Evolutionary conservation across 208 protist genomes (phyloP).

Genomic region (Trichomonas vaginalis): DNA sequence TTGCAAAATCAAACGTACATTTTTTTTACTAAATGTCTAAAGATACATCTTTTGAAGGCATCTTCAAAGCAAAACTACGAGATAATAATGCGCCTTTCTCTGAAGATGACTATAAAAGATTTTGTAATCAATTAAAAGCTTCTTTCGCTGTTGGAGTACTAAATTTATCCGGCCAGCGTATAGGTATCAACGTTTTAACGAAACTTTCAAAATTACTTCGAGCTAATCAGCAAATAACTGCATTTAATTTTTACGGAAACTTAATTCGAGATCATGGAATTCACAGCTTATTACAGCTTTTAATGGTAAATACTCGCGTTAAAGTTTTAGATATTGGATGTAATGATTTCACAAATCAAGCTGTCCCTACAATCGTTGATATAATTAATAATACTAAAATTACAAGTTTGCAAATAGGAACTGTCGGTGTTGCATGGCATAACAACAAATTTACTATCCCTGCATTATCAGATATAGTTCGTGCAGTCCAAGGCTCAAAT

Average conservation of each 20-base stretch:
- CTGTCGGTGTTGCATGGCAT: not conserved
- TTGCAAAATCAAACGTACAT: no score
- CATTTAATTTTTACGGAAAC: conserved; percentile 1
- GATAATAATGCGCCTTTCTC: not conserved
- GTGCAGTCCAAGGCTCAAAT: not conserved
- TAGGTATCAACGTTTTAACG: not conserved
- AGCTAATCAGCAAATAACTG: not conserved
- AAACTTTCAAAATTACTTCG: not conserved
- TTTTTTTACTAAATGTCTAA: not conserved
- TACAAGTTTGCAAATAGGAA: not conserved
- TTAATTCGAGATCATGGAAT: conserved; percentile 15
- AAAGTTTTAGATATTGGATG: not conserved
- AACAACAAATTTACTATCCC: not conserved
- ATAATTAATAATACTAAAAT: not conserved
- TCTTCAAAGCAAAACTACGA: not conserved
- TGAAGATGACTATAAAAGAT: not conserved
- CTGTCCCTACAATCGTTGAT: not conserved
- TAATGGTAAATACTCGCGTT: not conserved
- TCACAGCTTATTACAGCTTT: not conserved
- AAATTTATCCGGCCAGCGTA: not conserved
- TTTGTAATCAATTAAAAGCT: not conserved
- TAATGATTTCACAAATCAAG: conserved; percentile 5
- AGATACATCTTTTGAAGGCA: not conserved
- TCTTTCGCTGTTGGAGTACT: not conserved
- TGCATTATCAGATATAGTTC: not conserved